Base-by-base conservation (phyloP, 2,329 filamentous ascomycete species). In the Mycocentrospora acerina region DNA sequence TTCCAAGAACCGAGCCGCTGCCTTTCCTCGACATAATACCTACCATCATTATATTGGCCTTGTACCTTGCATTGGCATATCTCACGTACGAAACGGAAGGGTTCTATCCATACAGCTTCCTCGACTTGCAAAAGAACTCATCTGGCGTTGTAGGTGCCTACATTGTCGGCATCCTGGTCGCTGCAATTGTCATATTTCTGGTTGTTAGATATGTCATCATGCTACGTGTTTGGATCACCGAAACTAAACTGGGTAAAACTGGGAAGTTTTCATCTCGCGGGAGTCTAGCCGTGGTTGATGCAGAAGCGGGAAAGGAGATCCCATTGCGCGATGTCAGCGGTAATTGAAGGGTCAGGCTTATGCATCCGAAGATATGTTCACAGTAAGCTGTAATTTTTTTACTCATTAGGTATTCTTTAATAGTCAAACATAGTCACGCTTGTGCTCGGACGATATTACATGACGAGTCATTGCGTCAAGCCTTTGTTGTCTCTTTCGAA, bases 41-140 rank as follows among this genome's bases (percentile, higher is more conserved):
- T 59, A 71, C 90, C 11, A 67, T 90, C 47, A 40, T 88, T n/a
- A 65, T 93, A 6, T 75, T 94, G 28, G 80, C 79, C 0, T 68
- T 83, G 4, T 95, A 94, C 62, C 75, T 90, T 9, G 79, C 72
- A 1, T 70, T 94, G 12, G 88, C 87, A 1, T 94, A 88, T 65
- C 53, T 93, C 15, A 90, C 86, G 1, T 68, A 79, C 44, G 80
- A 79, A 4, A 83, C 82, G 0, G 74, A 89, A 63, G 79, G 79
- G 3, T 88, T 85, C 62, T 94, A 90, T 64, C 77, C 85, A 0
- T 95, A 95, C 69, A 63, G 57, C 41, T 95, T 95, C 68, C 77
- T 95, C n/a, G 76, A 95, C 61, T 60, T 68, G 5, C 58, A 63
- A 13, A 66, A 43, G 15, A 49, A 77, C 33, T 74, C 76, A 12